Conservation (phyloP, 2,329 filamentous ascomycete genomes). For the Phialocephala subalpina region DNA sequence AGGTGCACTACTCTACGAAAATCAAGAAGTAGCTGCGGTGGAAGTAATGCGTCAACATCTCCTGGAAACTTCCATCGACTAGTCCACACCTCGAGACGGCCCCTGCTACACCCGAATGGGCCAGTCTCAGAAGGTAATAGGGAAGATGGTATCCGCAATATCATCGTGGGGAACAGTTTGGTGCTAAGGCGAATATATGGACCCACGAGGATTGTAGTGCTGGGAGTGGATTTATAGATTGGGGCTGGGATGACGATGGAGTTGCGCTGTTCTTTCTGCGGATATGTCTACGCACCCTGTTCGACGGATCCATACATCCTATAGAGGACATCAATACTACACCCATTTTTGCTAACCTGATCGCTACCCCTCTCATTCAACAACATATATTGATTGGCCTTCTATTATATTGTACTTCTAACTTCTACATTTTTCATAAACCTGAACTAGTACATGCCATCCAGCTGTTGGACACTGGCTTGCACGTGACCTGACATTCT, state of each 20-base stretch:
- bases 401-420: no score
- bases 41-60: background rate
- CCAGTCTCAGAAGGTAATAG: background rate
- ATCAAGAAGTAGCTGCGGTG: constrained; percentile 21
- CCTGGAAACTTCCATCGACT: background rate
- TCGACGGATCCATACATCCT: background rate
- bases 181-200: background rate
- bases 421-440: no score
- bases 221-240: background rate
- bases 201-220: background rate
- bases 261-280: background rate
- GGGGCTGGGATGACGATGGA: background rate
- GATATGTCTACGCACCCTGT: background rate
- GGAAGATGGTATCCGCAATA: background rate
- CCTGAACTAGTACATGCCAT: no score
- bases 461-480: no score
- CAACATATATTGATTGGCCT: no score
- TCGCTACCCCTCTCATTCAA: no score
- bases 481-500: no score
- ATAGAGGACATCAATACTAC: constrained; percentile 1
- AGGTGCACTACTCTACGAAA: constrained; percentile 24
- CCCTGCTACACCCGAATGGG: background rate
- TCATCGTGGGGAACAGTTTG: background rate
- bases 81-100: background rate
- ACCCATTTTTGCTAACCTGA: constrained; percentile 1